phyloP scores from a whole-genome alignment of 2,329 filamentous ascomycete genomes.

The Fusarium nisikadoi region DNA sequence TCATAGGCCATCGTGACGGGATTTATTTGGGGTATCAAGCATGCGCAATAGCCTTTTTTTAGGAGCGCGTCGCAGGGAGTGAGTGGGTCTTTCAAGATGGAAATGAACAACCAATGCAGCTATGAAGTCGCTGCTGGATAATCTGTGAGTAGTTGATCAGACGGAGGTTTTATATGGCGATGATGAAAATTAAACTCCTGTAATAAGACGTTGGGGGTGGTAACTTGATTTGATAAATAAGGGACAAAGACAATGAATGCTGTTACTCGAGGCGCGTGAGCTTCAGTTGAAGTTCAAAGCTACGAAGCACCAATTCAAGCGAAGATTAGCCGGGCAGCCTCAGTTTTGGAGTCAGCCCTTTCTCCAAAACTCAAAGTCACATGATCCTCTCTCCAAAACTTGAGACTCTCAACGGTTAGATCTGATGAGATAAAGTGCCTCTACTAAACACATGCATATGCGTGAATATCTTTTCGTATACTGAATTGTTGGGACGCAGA shows the following conservation, averaged over 20 bases:
- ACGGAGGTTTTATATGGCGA: not conserved
- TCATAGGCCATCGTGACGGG: conserved; percentile 62
- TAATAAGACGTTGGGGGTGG: not conserved
- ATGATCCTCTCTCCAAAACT: conserved; percentile 12
- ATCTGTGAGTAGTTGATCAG: not conserved
- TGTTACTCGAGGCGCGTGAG: conserved; percentile 30
- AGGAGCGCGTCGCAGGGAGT: conserved; percentile 36
- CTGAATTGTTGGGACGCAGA: conserved; percentile 40
- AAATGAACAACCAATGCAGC: not conserved
- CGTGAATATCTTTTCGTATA: not conserved
- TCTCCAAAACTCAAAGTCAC: not conserved
- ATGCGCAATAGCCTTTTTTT: conserved; percentile 37
- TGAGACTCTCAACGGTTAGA: conserved; percentile 36
- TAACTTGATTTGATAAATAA: conserved; percentile 14
- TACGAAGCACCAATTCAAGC: conserved; percentile 27
- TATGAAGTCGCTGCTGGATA: not conserved
- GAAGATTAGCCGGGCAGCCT: conserved; percentile 32
- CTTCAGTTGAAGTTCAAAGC: conserved; percentile 31
- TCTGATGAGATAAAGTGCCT: conserved; percentile 30
- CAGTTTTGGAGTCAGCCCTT: conserved; percentile 11
- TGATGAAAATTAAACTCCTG: not conserved
- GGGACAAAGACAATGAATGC: conserved; percentile 18
- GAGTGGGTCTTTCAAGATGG: conserved; percentile 22
- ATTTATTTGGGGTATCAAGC: conserved; percentile 34
- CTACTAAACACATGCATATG: conserved; percentile 2